phyloP scores from a whole-genome alignment of 345 rosid species.

The Abelmoschus esculentus region DNA sequence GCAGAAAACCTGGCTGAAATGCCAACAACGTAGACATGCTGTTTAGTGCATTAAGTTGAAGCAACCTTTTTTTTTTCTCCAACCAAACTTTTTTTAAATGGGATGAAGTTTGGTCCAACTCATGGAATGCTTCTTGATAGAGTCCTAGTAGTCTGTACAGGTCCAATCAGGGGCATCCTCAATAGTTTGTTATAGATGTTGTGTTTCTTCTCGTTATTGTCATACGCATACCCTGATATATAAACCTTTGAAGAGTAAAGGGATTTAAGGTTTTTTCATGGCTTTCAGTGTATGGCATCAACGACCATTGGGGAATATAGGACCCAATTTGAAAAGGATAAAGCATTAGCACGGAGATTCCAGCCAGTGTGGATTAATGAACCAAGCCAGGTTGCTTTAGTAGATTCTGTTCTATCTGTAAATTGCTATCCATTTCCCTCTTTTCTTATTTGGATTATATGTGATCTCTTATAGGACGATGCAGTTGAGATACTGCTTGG shows the following conservation, averaged over 20 bases:
- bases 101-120: neutral
- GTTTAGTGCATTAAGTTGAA: neutral
- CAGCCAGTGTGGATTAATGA: slow-evolving; percentile 87
- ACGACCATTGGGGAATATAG: slow-evolving; percentile 86
- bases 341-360: slow-evolving; percentile 91
- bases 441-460: slow-evolving; percentile 18
- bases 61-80: neutral
- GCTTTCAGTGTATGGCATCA: slow-evolving; percentile 90
- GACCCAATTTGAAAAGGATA: slow-evolving; percentile 81
- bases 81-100: neutral
- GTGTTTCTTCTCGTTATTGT: neutral
- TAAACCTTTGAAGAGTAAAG: neutral
- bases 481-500: slow-evolving; percentile 81
- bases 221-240: neutral
- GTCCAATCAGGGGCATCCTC: neutral
- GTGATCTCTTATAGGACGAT: slow-evolving; percentile 58
- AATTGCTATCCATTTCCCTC: neutral
- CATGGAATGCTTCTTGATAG: neutral
- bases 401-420: slow-evolving; percentile 8
- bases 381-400: slow-evolving; percentile 69
- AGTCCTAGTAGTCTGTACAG: neutral
- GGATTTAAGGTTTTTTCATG: neutral
- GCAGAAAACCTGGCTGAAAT: neutral
- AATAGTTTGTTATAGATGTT: neutral
- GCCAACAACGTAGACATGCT: neutral